Evolutionary conservation across 768 basidiomycete species (phyloP).

Genomic region (Boletus sensibilis): DNA sequence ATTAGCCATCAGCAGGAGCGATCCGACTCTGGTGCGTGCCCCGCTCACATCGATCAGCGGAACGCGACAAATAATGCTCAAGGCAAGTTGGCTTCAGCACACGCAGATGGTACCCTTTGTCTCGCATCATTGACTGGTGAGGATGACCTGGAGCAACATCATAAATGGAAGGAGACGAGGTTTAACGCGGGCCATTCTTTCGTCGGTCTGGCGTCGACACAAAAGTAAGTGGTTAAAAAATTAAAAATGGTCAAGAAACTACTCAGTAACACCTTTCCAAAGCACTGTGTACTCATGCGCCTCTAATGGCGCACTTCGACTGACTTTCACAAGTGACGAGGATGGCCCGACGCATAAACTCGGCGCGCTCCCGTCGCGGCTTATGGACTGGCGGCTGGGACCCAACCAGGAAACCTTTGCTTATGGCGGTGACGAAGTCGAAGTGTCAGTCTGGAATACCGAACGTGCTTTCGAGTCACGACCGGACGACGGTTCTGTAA

Average conservation of each 20-base stretch:
- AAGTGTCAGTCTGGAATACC: conserved; percentile 76
- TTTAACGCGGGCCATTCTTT: conserved; percentile 52
- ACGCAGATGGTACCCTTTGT: conserved; percentile 55
- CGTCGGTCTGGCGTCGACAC: conserved; percentile 55
- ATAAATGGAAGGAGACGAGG: conserved; percentile 66
- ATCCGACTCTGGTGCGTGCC: conserved; percentile 40
- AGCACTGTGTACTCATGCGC: conserved; percentile 65
- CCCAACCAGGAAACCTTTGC: conserved; percentile 56
- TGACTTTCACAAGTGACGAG: conserved; percentile 37
- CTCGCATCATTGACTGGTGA: conserved; percentile 45
- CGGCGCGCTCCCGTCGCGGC: conserved; percentile 60
- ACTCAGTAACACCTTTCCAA: conserved; percentile 1
- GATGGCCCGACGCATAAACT: conserved; percentile 24
- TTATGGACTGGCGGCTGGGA: conserved; percentile 67
- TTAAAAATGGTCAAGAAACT: background rate
- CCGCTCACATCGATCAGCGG: conserved; percentile 3
- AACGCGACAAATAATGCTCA: conserved; percentile 32
- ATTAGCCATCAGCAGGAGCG: conserved; percentile 33
- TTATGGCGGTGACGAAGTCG: conserved; percentile 86
- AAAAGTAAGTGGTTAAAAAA: conserved; percentile 42
- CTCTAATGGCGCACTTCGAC: conserved; percentile 69
- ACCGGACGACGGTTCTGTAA: conserved; percentile 17
- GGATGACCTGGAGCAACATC: conserved; percentile 38
- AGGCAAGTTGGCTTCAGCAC: conserved; percentile 65
- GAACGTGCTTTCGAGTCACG: conserved; percentile 49